Conservation (phyloP, 305 asterid species). For the Fraxinus latifolia region DNA sequence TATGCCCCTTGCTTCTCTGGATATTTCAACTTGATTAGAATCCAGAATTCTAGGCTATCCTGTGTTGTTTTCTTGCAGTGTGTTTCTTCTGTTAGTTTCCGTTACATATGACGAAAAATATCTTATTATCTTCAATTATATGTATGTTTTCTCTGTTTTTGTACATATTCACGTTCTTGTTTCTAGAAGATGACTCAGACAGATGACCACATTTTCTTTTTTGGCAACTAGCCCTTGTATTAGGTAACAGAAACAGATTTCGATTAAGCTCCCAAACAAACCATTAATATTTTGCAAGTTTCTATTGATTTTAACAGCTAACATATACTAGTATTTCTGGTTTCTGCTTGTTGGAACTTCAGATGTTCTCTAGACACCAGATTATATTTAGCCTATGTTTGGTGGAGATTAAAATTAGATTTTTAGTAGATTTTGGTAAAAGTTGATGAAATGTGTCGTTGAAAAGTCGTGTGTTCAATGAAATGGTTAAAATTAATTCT, state of each 20-base stretch:
- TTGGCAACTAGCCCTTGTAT: background rate
- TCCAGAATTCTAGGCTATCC: background rate
- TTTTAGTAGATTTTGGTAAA: no score
- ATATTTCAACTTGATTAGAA: background rate
- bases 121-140: background rate
- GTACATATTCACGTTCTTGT: background rate
- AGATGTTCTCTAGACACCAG: background rate
- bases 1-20: background rate
- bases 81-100: slow-evolving; percentile 1
- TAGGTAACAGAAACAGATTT: background rate
- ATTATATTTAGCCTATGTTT: background rate
- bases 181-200: background rate
- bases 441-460: no score
- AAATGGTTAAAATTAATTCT: no score
- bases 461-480: no score
- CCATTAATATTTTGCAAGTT: background rate
- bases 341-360: background rate
- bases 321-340: background rate
- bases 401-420: no score
- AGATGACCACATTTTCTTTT: background rate
- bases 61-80: background rate
- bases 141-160: background rate
- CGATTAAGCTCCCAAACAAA: background rate
- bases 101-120: background rate
- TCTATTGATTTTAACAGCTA: background rate